Base-by-base conservation (phyloP, 495 filamentous ascomycete genomes). In the Daldinia grandis region DNA sequence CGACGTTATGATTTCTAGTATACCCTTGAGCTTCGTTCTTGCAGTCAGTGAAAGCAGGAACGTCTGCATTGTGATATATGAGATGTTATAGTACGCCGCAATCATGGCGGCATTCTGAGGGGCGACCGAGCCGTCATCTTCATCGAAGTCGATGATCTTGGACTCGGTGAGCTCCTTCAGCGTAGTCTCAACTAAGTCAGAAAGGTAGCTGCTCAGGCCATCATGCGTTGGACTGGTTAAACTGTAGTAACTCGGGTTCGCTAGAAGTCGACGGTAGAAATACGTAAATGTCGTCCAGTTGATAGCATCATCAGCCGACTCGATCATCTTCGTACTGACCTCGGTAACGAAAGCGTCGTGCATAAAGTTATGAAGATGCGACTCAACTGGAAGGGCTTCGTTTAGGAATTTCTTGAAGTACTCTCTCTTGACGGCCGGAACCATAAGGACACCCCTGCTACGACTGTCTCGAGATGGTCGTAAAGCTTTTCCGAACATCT, bases 331-430 rank as follows among this genome's bases (percentile, higher is more conserved):
- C 8, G 93, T 96, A 82, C 93, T 97, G 71, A 97, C 92, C 78
- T 99, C 96, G 0, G 95, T 93, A 5, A 98, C 95, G 74, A 99
- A 98, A 2, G 94, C 94, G 81, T 99, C 95, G 68, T 95, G 94
- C 57, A 99, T 83, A 75, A 93, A 97, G 24, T 89, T 86, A 72
- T 96, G 93, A 37, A 99, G 85, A 76, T 97, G 93, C 71, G 93
- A 97, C 81, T 99, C 95, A 19, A 99, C 92, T 5, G 95, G 95
- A 37, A 98, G 83, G 1, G 95, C 96, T 76, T 99, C 95, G 76
- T 95, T 95, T 65, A 99, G 83, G 85, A 99, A 99, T 80, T 98
- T 98, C 81, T 94, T 94, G 86, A 98, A 98, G 79, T 98, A 99
- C 64, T 97, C 94, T 30, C 95, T 89, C 82, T 96, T 97, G 49